phyloP scores from a whole-genome alignment of 106 monocot species.

The Posidonia australis region DNA sequence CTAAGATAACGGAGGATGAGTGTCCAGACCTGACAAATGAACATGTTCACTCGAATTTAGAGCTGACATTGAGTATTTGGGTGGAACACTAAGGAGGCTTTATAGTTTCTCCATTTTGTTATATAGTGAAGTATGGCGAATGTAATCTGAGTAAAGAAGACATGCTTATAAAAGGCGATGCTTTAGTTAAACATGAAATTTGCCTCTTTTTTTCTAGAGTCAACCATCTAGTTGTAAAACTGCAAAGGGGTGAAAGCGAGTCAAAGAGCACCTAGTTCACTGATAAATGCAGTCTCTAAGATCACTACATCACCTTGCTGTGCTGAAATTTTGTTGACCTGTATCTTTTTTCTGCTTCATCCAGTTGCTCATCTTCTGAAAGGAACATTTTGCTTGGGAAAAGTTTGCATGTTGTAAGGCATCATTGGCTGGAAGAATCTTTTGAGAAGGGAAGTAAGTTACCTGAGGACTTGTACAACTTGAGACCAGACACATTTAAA shows the following conservation, averaged over 20 bases:
- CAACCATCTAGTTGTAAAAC: background rate
- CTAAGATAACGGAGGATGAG: too few relatives aligned
- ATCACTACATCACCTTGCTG: too few relatives aligned
- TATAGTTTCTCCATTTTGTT: too few relatives aligned
- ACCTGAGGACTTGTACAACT: slow-evolving; percentile 49
- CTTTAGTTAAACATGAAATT: background rate
- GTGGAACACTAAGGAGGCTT: too few relatives aligned
- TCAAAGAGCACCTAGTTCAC: background rate
- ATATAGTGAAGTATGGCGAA: too few relatives aligned
- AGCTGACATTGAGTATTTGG: too few relatives aligned
- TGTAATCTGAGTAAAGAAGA: background rate
- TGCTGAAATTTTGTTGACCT: background rate
- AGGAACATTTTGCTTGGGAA: slow-evolving; percentile 38
- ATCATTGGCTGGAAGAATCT: slow-evolving; percentile 88
- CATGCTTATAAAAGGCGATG: background rate
- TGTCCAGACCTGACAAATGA: too few relatives aligned
- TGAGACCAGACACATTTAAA: slow-evolving; percentile 62
- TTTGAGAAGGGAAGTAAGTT: slow-evolving; percentile 38
- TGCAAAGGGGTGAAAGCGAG: background rate
- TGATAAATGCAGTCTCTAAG: too few relatives aligned
- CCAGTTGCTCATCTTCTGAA: slow-evolving; percentile 49
- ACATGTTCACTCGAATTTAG: too few relatives aligned
- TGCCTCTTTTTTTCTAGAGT: background rate
- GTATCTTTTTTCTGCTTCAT: slow-evolving; percentile 5
- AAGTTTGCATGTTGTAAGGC: slow-evolving; percentile 48